A percentile compares a stretch with the other conserved stretches of the same genome.
These are phyloP conservation scores for Diatrype stigma DNA, from an alignment of 2,329 filamentous ascomycete species.

Conservation along the genomic window DNA sequence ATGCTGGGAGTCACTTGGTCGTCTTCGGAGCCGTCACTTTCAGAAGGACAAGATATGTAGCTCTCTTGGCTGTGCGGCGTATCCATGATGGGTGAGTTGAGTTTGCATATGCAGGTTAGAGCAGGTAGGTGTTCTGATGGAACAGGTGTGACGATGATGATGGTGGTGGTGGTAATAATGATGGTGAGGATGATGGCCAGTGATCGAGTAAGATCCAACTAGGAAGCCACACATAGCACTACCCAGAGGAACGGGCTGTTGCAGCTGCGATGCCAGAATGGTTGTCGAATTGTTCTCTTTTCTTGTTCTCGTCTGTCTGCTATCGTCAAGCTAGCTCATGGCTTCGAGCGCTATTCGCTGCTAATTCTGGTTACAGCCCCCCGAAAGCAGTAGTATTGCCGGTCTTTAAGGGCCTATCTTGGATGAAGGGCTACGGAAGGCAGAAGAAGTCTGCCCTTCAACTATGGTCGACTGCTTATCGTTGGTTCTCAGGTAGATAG, in stretches of 20 bases:
- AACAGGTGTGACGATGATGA: not conserved
- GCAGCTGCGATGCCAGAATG: constrained; percentile 41
- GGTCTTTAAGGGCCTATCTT: constrained; percentile 41
- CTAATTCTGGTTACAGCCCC: constrained; percentile 50
- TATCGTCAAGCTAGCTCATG: constrained; percentile 74
- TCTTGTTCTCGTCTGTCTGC: constrained; percentile 52
- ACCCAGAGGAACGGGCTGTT: constrained; percentile 36
- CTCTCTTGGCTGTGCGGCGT: constrained; percentile 11
- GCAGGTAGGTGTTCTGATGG: constrained; percentile 5
- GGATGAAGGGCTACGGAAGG: constrained; percentile 44
- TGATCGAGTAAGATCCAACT: constrained; percentile 10
- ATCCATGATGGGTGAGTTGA: constrained; percentile 13
- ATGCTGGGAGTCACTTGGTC: constrained; percentile 9
- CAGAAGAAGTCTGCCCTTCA: constrained; percentile 31
- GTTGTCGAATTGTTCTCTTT: constrained; percentile 37
- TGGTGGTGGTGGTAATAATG: not conserved
- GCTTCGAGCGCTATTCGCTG: constrained; percentile 58
- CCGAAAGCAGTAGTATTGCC: constrained; percentile 36
- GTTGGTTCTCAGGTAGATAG: constrained; percentile 22
- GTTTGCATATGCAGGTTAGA: constrained; percentile 17
- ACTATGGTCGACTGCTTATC: constrained; percentile 30
- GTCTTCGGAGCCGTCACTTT: constrained; percentile 12
- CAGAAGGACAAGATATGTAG: constrained; percentile 12
- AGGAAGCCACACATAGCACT: constrained; percentile 30
- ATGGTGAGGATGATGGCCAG: constrained; percentile 15